Conservation (phyloP, 2,329 filamentous ascomycete species). For the Fusarium domesticum region DNA sequence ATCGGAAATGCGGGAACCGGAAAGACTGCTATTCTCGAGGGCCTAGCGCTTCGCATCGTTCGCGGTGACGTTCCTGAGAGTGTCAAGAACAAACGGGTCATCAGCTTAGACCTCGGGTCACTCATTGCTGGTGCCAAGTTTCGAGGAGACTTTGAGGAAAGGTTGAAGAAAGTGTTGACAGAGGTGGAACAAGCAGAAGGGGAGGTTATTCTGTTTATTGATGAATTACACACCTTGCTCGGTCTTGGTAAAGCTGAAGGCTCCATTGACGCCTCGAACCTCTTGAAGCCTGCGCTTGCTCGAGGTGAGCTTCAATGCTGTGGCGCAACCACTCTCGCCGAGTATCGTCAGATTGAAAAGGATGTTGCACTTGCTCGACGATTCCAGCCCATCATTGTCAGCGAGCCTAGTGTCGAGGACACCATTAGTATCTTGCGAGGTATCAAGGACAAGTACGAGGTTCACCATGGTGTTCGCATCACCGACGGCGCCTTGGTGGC, state of each 20-base stretch:
- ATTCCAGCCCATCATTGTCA: slow-evolving; percentile 93
- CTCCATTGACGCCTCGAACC: slow-evolving; percentile 92
- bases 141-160: slow-evolving; percentile 91
- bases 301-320: slow-evolving; percentile 92
- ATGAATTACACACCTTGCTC: slow-evolving; percentile 87
- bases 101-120: slow-evolving; percentile 83
- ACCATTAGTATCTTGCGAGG: slow-evolving; percentile 94
- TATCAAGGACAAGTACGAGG: slow-evolving; percentile 97
- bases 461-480: slow-evolving; percentile 94
- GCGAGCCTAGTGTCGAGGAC: slow-evolving; percentile 84
- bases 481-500: slow-evolving; percentile 90
- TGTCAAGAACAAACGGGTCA: slow-evolving; percentile 89
- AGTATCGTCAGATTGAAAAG: slow-evolving; percentile 93
- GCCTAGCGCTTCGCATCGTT: slow-evolving; percentile 84
- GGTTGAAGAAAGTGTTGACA: slow-evolving; percentile 83
- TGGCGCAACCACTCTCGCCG: slow-evolving; percentile 87
- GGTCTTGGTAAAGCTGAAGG: slow-evolving; percentile 94
- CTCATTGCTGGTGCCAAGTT: slow-evolving; percentile 96
- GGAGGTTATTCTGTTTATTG: slow-evolving; percentile 89
- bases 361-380: slow-evolving; percentile 88
- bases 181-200: slow-evolving; percentile 89
- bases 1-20: slow-evolving; percentile 89
- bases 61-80: slow-evolving; percentile 92
- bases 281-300: slow-evolving; percentile 90
- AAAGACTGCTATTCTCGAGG: slow-evolving; percentile 91